Evolutionary conservation across 73 alveolate genomes (phyloP).

Genomic region (Effrenium voratum): DNA sequence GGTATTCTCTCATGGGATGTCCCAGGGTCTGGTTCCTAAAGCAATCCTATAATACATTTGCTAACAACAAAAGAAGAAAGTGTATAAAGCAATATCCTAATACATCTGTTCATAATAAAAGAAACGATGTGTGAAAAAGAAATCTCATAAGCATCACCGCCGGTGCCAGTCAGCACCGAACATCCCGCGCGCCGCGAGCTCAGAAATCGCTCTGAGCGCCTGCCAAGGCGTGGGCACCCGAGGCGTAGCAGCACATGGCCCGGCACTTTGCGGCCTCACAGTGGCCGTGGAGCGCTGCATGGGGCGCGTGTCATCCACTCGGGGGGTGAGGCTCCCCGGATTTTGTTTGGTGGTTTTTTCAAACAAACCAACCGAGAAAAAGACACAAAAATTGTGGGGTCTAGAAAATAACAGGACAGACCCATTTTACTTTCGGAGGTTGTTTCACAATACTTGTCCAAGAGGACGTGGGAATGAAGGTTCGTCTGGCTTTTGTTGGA

Average conservation of each 20-base stretch:
- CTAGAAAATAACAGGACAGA: neutral
- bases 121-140: neutral
- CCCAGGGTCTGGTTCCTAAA: neutral
- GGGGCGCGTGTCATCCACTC: neutral
- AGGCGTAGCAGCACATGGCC: constrained; percentile 68
- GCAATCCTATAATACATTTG: neutral
- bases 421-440: neutral
- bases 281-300: neutral
- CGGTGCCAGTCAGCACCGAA: no score
- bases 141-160: neutral
- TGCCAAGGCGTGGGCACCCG: constrained; percentile 62
- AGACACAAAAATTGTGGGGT: no score
- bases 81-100: no score
- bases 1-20: no score
- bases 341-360: neutral
- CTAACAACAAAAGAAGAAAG: neutral
- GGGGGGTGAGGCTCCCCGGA: neutral
- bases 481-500: no score
- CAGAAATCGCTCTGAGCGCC: neutral
- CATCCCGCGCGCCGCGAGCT: no score
- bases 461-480: neutral
- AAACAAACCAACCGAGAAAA: neutral
- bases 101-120: no score
- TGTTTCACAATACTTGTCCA: neutral
- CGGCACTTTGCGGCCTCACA: constrained; percentile 53